Evolutionary conservation across 345 rosid genomes (phyloP), one percentile per base, ranked within the genome.

Genomic region (Camelina hispida): DNA sequence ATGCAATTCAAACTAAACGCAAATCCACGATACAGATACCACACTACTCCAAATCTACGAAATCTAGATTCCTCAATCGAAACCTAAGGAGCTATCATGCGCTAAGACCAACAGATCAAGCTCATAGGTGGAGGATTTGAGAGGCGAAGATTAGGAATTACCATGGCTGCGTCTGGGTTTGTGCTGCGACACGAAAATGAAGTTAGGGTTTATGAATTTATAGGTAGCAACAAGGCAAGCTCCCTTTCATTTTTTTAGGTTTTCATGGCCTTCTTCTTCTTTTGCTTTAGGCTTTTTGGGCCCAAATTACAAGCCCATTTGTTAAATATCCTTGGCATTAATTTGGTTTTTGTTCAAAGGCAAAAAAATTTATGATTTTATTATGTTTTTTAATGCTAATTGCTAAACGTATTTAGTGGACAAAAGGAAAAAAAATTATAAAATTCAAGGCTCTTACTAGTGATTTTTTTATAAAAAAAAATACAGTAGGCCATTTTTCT

Each of bases 271-370:
- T 47, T 47, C 7, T 1, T 47, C 7, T 1, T 46, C 46, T 12
- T 4, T 42, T 3, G n/a, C 48, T 47, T 51, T 51, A 20, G 28
- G 56, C 28, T 18, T 6, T 51, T 20, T 9, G 7, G 56, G 56
- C 56, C 56, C 56, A 20, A 51, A 51, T 0, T 51, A 51, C 7
- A 51, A 51, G 56, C 56, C 56, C 56, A 52, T 52, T 52, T 52
- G 1, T 20, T 22, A 71, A 3, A 50, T 25, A 34, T 28, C 30
- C 30, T 28, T 28, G 30, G 30, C 30, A 28, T 28, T 5, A 25
- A 25, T 4, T 25, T 25, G 28, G 28, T 25, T 28, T 28, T 4
- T 28, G 3, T 28, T 28, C 5, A 4, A 28, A 28, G 30, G 5
- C 30, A 28, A 4, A 28, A 25, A 2, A 3, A 23, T 2, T 23